A percentile compares a stretch with the other conserved stretches of the same genome.
These are phyloP conservation scores for Chalciporus chontae DNA, from an alignment of 768 basidiomycete species.

Conservation along the genomic window DNA sequence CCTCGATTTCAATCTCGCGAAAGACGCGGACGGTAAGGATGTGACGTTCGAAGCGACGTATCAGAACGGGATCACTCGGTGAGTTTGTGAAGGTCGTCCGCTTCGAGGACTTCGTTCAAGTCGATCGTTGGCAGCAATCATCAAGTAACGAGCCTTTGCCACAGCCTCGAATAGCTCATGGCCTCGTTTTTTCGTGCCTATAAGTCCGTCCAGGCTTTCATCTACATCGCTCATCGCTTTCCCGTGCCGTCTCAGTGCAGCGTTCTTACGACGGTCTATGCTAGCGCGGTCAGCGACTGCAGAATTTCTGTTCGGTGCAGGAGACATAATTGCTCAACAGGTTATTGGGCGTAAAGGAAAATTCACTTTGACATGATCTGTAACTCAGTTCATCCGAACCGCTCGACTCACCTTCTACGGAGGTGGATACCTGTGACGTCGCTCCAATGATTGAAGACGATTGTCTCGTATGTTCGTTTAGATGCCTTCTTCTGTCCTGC, in stretches of 20 bases:
- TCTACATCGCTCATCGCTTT: not conserved
- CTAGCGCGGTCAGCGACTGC: slow-evolving; percentile 62
- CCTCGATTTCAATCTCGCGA: not conserved
- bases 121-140: not conserved
- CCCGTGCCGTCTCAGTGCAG: slow-evolving; percentile 39
- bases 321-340: slow-evolving; percentile 86
- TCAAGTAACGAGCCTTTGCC: no score
- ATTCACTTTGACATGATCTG: slow-evolving; percentile 40
- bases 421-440: slow-evolving; percentile 36
- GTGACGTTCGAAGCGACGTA: slow-evolving; percentile 1
- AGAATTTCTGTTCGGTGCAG: slow-evolving; percentile 64
- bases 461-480: slow-evolving; percentile 13
- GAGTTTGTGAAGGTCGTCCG: not conserved
- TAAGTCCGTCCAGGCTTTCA: slow-evolving; percentile 30
- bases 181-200: slow-evolving; percentile 43
- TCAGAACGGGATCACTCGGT: slow-evolving; percentile 4
- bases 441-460: not conserved
- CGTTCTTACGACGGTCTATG: slow-evolving; percentile 60
- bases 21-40: slow-evolving; percentile 3
- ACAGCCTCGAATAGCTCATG: slow-evolving; percentile 30
- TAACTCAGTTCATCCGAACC: slow-evolving; percentile 52
- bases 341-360: slow-evolving; percentile 64
- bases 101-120: no score
- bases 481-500: slow-evolving; percentile 77
- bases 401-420: slow-evolving; percentile 70